A percentile compares a stretch with the other conserved stretches of the same genome.
phyloP scores from a whole-genome alignment of 106 monocot genomes.

The Cymbidium sinense region DNA sequence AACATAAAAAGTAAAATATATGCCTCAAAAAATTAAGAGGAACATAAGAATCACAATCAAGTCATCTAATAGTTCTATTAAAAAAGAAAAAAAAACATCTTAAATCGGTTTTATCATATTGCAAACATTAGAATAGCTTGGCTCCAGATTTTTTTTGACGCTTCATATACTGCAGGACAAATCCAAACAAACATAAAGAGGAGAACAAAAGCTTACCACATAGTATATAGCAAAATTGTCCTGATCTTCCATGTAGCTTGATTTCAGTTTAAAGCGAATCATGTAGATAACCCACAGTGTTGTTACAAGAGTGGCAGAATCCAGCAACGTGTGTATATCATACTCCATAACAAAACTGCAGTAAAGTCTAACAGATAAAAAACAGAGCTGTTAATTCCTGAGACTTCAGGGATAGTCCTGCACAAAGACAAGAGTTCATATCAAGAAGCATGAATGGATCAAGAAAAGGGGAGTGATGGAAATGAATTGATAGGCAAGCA shows the following conservation, averaged over 20 bases:
- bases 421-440: background rate
- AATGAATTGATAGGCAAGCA: too few relatives aligned
- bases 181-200: background rate
- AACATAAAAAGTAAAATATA: too few relatives aligned
- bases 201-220: conserved; percentile 32
- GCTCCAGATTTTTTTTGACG: background rate
- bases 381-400: conserved; percentile 70
- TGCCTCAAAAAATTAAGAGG: too few relatives aligned
- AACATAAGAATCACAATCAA: too few relatives aligned
- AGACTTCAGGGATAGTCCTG: conserved; percentile 68
- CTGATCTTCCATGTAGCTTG: conserved; percentile 77
- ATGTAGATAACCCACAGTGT: conserved; percentile 77
- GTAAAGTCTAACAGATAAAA: conserved; percentile 62
- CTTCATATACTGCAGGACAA: background rate
- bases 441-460: background rate
- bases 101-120: too few relatives aligned
- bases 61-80: too few relatives aligned
- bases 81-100: too few relatives aligned
- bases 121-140: background rate
- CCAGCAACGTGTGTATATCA: conserved; percentile 69
- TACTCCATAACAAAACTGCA: conserved; percentile 79
- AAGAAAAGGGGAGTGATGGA: background rate
- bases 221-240: conserved; percentile 58
- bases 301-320: conserved; percentile 46
- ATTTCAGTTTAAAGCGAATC: conserved; percentile 60